Base-by-base conservation (phyloP, 768 basidiomycete species). In the Pulveroboletus sp. region DNA sequence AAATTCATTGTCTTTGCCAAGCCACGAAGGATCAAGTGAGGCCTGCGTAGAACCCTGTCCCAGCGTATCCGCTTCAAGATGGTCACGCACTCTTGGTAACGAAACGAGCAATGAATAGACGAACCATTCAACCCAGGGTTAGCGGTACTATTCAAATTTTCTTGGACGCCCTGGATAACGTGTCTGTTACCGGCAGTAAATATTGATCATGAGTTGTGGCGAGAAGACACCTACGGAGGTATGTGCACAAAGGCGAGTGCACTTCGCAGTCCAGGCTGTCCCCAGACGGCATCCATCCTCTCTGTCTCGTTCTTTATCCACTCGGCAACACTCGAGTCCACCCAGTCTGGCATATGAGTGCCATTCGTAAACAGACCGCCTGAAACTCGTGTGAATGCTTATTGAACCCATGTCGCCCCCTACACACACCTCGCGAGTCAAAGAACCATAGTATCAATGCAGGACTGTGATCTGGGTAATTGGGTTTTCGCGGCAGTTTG, bases 191-290 rank as follows among this genome's bases (percentile, higher is more conserved):
- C 5, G 37, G 57, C 35, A 46, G 33, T 33, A 44, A 38, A 38
- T 5, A 18, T 17, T 18, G 9, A 26, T 21, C 8, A 4, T 30
- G 21, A 17, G 10, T 43, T n/a, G 36, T 10, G 7, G 9, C n/a
- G 39, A 50, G 26, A 27, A 39, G 28, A 21, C 14, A 68, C 81
- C 30, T 57, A 84, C 82, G 84, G 83, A 26, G 85, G 86, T 46
- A 88, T 87, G 59, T 89, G 86, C 31, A 87, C 83, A 58, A 87
- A 89, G 0, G 79, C 86, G 6, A 89, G 58, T 3, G 83, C 79
- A 37, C 76, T 80, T 39, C 84, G 67, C 2, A 59, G 65, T 15
- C 75, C 72, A 0, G 74, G 63, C 4, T 77, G 73, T 14, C 83
- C 83, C 84, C 86, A 86, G 2, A 69, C 72, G 4, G 50, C 53